phyloP scores from a whole-genome alignment of 805 yeast species.

The Starmerella floricola region DNA sequence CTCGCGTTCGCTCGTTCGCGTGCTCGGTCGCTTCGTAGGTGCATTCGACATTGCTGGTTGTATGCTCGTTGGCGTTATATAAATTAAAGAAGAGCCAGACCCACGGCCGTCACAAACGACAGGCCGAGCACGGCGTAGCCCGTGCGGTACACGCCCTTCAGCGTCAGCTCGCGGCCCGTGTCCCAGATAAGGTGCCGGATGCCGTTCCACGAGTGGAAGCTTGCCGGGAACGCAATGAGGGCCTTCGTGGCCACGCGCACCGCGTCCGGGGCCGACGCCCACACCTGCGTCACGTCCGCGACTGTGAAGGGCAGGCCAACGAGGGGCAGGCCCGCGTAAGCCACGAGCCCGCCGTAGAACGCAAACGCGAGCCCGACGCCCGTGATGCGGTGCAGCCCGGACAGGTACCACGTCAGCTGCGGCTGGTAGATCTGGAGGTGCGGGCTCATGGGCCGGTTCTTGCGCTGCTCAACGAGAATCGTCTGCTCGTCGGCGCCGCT shows the following conservation, averaged over 20 bases:
- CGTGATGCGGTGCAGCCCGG: conserved; percentile 73
- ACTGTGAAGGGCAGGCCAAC: conserved; percentile 47
- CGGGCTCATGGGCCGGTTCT: conserved; percentile 81
- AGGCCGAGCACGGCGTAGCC: conserved; percentile 74
- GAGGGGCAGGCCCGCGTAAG: conserved; percentile 59
- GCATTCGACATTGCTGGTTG: not conserved
- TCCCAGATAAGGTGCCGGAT: conserved; percentile 94
- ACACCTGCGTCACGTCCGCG: conserved; percentile 39
- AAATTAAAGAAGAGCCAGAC: conserved; percentile 28
- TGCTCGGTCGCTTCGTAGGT: not conserved
- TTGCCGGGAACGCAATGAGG: conserved; percentile 66
- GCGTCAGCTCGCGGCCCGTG: conserved; percentile 61
- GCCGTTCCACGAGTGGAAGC: conserved; percentile 78
- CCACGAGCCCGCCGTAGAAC: conserved; percentile 63
- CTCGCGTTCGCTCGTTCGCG: not conserved
- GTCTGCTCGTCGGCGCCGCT: conserved; percentile 53
- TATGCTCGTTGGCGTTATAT: not conserved
- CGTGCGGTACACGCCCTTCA: conserved; percentile 83
- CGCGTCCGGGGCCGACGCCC: conserved; percentile 52
- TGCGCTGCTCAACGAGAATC: conserved; percentile 68
- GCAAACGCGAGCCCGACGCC: conserved; percentile 74
- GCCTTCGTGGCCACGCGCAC: conserved; percentile 57
- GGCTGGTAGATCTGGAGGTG: conserved; percentile 83
- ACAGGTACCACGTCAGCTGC: conserved; percentile 73
- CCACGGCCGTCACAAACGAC: conserved; percentile 43